Conservation (phyloP, 495 filamentous ascomycete genomes). For the Elasticomyces elasticus region DNA sequence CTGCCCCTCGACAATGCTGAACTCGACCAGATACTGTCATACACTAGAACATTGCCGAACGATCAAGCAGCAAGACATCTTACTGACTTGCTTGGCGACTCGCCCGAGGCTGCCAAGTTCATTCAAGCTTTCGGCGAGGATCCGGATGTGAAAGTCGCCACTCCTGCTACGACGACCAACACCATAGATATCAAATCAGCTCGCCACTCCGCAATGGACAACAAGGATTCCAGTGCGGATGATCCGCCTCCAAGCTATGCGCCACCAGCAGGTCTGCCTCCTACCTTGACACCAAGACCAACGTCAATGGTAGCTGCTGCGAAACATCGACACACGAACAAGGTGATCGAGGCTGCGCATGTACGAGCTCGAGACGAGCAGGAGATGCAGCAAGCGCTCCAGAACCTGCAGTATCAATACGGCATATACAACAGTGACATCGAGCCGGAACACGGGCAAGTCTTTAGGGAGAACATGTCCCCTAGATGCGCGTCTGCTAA, state of each 20-base stretch:
- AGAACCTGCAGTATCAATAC: conserved; percentile 29
- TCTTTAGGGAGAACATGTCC: no score
- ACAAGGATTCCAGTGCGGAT: no score
- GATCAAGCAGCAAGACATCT: conserved; percentile 12
- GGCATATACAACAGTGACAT: conserved; percentile 40
- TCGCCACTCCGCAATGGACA: not conserved
- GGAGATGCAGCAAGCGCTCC: conserved; percentile 37
- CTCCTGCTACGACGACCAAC: not conserved
- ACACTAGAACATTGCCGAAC: conserved; percentile 5
- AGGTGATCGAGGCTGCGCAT: conserved; percentile 32
- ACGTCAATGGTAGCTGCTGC: not conserved
- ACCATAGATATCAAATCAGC: no score
- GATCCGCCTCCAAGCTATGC: conserved; percentile 10
- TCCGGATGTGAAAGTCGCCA: not conserved
- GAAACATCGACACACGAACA: conserved; percentile 26
- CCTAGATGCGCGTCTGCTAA: no score
- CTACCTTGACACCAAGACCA: no score
- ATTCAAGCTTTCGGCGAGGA: conserved; percentile 4
- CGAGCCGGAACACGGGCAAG: conserved; percentile 42
- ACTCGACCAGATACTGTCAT: conserved; percentile 11
- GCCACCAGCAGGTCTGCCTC: conserved; percentile 8
- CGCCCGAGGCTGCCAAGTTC: conserved; percentile 2
- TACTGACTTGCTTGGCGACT: conserved; percentile 9
- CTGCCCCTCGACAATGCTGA: conserved; percentile 11
- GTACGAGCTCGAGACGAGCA: conserved; percentile 36